A percentile compares a stretch with the other conserved stretches of the same genome.
These are phyloP conservation scores for Coniella vitis DNA, from an alignment of 2,329 filamentous ascomycete species.

Conservation along the genomic window DNA sequence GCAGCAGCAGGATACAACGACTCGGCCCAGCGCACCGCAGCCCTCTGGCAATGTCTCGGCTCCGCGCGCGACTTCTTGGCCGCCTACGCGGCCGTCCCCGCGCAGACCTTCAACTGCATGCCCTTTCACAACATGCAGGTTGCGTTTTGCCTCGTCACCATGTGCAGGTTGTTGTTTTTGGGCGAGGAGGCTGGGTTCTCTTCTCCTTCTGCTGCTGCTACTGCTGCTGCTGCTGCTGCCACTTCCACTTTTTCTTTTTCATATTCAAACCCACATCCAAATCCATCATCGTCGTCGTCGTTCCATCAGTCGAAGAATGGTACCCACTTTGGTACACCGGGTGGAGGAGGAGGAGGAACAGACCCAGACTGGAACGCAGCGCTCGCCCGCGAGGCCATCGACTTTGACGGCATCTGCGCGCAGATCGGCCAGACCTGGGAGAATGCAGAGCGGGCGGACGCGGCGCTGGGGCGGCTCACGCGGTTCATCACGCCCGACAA, in stretches of 20 bases:
- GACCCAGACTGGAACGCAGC: constrained; percentile 30
- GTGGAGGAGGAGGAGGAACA: neutral
- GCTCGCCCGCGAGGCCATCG: constrained; percentile 27
- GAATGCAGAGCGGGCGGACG: constrained; percentile 22
- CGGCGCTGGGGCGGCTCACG: constrained; percentile 12
- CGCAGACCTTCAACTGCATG: constrained; percentile 22
- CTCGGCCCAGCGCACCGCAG: constrained; percentile 24
- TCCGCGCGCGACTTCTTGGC: constrained; percentile 23
- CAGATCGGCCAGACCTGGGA: constrained; percentile 26
- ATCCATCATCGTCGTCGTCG: too few species aligned
- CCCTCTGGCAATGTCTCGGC: constrained; percentile 32
- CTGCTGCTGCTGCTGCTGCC: too few species aligned
- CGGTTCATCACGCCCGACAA: constrained; percentile 24
- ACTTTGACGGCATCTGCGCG: constrained; percentile 24
- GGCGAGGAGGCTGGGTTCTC: constrained; percentile 17
- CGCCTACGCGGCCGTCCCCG: constrained; percentile 22
- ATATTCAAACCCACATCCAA: too few species aligned
- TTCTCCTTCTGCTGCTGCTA: too few species aligned
- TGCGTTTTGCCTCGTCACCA: constrained; percentile 29
- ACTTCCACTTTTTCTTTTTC: too few species aligned
- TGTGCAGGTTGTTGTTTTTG: constrained; percentile 29
- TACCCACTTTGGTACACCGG: too few species aligned
- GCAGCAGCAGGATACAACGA: constrained; percentile 10
- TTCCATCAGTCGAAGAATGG: too few species aligned
- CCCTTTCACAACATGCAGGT: constrained; percentile 26